Conservation (phyloP, 352 stramenopile genomes). For the Globisporangium alternatum region DNA sequence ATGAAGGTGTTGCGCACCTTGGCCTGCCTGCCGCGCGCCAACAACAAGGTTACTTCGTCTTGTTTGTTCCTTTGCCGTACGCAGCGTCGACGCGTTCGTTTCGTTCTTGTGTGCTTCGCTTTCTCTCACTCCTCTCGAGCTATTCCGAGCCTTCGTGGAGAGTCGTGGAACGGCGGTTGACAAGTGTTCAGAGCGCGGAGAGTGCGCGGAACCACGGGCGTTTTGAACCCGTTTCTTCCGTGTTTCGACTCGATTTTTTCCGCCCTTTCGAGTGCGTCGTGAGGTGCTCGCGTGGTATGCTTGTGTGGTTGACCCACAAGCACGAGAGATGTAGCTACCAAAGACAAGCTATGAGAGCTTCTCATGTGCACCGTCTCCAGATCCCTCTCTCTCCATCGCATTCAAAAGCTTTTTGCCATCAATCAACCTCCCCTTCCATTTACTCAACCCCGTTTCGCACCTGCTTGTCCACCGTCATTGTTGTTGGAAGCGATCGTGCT, state of each 20-base stretch:
- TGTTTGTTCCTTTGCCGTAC: not conserved
- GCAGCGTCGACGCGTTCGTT: not conserved
- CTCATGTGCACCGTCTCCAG: no score
- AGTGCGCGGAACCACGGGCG: not conserved
- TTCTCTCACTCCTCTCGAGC: not conserved
- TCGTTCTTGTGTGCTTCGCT: not conserved
- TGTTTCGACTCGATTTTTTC: not conserved
- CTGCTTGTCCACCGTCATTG: no score
- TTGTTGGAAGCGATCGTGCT: no score
- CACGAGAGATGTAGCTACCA: no score
- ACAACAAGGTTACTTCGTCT: not conserved
- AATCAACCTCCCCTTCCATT: no score
- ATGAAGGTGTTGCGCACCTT: constrained; percentile 5
- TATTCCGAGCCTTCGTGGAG: not conserved
- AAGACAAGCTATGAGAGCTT: no score
- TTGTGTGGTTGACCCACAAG: no score
- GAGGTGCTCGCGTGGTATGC: not conserved
- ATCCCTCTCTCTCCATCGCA: no score
- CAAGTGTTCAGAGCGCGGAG: constrained; percentile 5
- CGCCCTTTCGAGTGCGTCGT: not conserved
- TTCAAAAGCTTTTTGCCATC: no score
- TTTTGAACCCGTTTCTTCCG: constrained; percentile 1
- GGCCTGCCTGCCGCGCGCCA: not conserved
- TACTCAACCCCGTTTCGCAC: no score
- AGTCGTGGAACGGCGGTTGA: not conserved